Conservation (phyloP, 495 filamentous ascomycete species). For the Aspergillus ellipticus region DNA sequence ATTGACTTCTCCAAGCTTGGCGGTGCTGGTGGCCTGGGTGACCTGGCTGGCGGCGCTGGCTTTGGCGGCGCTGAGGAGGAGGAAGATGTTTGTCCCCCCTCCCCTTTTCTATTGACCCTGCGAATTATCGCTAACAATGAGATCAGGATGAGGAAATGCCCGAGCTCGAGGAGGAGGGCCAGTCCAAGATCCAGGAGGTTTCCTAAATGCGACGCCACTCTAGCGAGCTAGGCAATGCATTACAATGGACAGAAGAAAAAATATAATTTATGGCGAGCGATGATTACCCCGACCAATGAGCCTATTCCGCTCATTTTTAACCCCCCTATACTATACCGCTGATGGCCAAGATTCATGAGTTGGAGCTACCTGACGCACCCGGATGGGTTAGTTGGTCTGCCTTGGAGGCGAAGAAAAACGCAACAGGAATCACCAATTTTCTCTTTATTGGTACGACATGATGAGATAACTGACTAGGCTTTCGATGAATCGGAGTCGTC, state of each 20-base stretch:
- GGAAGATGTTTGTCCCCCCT: slow-evolving; percentile 44
- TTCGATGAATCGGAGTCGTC: not conserved
- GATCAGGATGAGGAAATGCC: slow-evolving; percentile 61
- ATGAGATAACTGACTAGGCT: slow-evolving; percentile 4
- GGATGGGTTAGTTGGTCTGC: not conserved
- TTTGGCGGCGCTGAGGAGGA: slow-evolving; percentile 47
- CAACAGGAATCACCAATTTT: slow-evolving; percentile 2
- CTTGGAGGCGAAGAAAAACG: not conserved
- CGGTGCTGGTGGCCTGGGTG: slow-evolving; percentile 39
- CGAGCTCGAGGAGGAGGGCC: slow-evolving; percentile 52
- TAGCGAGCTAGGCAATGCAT: not conserved
- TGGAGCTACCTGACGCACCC: not conserved
- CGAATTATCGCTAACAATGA: slow-evolving; percentile 36
- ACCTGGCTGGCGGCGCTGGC: slow-evolving; percentile 41
- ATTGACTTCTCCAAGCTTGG: slow-evolving; percentile 92
- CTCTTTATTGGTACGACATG: slow-evolving; percentile 7
- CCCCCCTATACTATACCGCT: not conserved
- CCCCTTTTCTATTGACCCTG: slow-evolving; percentile 23
- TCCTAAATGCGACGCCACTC: slow-evolving; percentile 33
- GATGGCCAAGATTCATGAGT: not conserved
- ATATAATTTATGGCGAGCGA: not conserved
- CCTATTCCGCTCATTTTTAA: not conserved
- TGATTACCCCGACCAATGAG: not conserved
- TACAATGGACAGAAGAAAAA: not conserved
- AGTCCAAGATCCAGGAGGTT: slow-evolving; percentile 56